Percentiles rank a stretch among this genome's conserved stretches.
Evolutionary conservation across 495 filamentous ascomycete genomes (phyloP).

Genomic region (Aspergillus olivimuriae): DNA sequence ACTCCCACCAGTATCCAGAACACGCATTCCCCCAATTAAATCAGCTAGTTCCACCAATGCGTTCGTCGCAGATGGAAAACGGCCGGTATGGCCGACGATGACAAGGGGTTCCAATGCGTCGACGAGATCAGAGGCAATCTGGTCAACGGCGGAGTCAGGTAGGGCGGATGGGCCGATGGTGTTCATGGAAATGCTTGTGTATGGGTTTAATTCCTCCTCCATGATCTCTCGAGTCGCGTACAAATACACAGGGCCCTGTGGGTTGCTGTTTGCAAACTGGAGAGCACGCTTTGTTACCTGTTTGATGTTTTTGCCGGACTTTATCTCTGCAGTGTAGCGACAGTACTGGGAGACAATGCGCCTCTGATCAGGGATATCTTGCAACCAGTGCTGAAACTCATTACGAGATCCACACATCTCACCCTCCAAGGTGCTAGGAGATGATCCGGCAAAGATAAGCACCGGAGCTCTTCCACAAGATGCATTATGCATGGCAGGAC

Average conservation of each 20-base stretch:
- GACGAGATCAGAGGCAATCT: constrained; percentile 60
- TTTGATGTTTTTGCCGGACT: constrained; percentile 82
- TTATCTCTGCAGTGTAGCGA: constrained; percentile 77
- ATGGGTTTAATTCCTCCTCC: constrained; percentile 74
- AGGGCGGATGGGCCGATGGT: constrained; percentile 73
- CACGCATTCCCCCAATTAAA: constrained; percentile 64
- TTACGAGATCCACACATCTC: constrained; percentile 78
- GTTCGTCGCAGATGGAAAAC: constrained; percentile 56
- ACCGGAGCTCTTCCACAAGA: constrained; percentile 73
- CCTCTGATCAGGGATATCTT: constrained; percentile 87
- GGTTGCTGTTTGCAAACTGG: constrained; percentile 71
- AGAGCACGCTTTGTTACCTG: constrained; percentile 85
- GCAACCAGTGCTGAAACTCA: constrained; percentile 93
- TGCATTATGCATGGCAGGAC: constrained; percentile 87
- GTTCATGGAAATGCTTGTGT: constrained; percentile 54
- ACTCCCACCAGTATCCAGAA: constrained; percentile 78
- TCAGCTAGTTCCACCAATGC: constrained; percentile 72
- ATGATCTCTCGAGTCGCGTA: constrained; percentile 76
- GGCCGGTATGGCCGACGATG: constrained; percentile 71
- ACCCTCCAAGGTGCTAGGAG: constrained; percentile 78
- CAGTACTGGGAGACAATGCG: constrained; percentile 86
- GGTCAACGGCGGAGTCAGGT: constrained; percentile 51
- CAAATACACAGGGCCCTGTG: constrained; percentile 77
- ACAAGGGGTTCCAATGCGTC: constrained; percentile 65
- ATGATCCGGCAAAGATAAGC: constrained; percentile 80